Evolutionary conservation across 1,284 basidiomycete genomes (phyloP).

Genomic region (Ganoderma multipileum): DNA sequence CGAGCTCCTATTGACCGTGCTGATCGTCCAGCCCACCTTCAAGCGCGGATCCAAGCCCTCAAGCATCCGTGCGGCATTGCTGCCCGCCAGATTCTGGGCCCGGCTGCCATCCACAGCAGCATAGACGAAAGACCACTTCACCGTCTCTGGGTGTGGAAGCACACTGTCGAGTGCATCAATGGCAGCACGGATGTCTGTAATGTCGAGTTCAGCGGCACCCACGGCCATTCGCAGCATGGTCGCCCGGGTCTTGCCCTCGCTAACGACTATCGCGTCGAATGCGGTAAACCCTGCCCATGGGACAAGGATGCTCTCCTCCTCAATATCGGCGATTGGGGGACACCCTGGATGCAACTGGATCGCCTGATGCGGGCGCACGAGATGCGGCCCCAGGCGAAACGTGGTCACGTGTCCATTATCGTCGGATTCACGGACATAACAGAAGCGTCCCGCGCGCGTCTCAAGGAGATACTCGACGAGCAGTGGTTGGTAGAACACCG

Average conservation of each 20-base stretch:
- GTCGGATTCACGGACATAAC: background rate
- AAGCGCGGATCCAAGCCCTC: background rate
- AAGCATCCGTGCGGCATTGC: background rate
- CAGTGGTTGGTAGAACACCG: background rate
- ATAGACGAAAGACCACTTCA: background rate
- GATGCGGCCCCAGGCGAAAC: background rate
- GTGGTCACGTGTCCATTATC: background rate
- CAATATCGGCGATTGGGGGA: background rate
- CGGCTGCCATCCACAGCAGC: background rate
- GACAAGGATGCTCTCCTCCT: background rate
- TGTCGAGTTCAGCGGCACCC: background rate
- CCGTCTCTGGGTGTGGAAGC: background rate
- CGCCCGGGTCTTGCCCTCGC: background rate
- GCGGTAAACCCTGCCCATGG: background rate
- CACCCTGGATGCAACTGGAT: background rate
- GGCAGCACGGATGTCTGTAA: background rate
- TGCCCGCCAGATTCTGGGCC: background rate
- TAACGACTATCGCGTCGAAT: background rate
- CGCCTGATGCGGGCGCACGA: background rate
- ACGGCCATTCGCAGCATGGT: background rate
- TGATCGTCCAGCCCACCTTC: background rate
- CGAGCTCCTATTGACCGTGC: background rate
- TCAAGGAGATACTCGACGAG: background rate
- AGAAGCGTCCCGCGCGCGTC: background rate
- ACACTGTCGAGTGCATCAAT: background rate